Conservation (phyloP, 139 green algal species). For the Coelastrella sp. region DNA sequence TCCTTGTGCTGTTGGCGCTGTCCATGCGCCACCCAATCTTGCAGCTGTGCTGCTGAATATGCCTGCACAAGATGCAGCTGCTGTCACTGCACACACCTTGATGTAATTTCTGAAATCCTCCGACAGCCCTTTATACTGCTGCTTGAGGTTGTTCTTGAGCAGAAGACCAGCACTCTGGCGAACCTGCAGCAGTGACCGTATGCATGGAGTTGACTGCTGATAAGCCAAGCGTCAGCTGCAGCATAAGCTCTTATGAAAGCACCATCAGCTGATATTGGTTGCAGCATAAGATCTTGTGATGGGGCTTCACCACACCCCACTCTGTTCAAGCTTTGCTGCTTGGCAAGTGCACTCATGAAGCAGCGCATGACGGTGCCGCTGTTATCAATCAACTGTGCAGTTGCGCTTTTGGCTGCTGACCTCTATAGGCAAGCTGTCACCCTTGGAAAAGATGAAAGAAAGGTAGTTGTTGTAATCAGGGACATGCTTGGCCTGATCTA, state of each 20-base stretch:
- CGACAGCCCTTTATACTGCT: conserved; percentile 65
- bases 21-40: neutral
- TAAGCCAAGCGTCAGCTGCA: neutral
- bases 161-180: conserved; percentile 93
- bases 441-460: conserved; percentile 86
- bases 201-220: neutral
- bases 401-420: conserved; percentile 52
- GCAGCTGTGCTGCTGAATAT: neutral
- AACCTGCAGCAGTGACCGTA: conserved; percentile 63
- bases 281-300: no score
- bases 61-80: neutral
- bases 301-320: neutral
- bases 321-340: neutral
- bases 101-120: conserved; percentile 80
- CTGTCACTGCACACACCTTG: conserved; percentile 66
- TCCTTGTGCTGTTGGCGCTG: neutral
- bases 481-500: conserved; percentile 80
- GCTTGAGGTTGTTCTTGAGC: conserved; percentile 96
- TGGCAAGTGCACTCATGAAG: neutral
- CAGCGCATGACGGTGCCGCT: neutral
- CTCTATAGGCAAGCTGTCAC: conserved; percentile 76
- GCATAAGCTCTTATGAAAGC: neutral
- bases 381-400: neutral
- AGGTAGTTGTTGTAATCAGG: conserved; percentile 98
- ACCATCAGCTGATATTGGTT: no score